phyloP scores from a whole-genome alignment of 2,329 filamentous ascomycete species.

The Penicillium sp. region DNA sequence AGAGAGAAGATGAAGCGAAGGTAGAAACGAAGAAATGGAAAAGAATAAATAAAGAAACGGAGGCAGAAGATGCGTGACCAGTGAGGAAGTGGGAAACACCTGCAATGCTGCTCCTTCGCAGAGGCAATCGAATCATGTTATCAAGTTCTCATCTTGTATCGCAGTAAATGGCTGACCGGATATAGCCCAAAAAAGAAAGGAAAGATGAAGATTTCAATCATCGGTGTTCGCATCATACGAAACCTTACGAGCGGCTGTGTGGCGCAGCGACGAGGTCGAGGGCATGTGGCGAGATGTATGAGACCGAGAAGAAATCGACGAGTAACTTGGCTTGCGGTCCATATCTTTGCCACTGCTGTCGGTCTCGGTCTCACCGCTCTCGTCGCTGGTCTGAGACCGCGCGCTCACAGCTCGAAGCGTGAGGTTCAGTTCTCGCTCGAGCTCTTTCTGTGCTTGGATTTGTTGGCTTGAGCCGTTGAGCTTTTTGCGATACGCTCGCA shows the following conservation, averaged over 20 bases:
- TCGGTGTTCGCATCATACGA: conserved; percentile 30
- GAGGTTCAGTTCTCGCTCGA: conserved; percentile 54
- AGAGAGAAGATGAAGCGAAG: conserved; percentile 5
- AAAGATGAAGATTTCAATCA: conserved; percentile 8
- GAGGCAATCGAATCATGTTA: not conserved
- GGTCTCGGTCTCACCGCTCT: conserved; percentile 34
- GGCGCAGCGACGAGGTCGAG: conserved; percentile 34
- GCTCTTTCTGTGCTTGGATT: conserved; percentile 50
- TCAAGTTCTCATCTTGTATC: not conserved
- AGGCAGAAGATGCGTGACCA: not conserved
- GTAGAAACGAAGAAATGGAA: conserved; percentile 4
- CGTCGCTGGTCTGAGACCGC: conserved; percentile 29
- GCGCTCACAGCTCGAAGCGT: conserved; percentile 35
- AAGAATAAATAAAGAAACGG: not conserved
- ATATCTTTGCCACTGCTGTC: conserved; percentile 40
- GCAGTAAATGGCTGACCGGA: not conserved
- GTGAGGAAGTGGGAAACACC: conserved; percentile 3
- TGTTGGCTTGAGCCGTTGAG: conserved; percentile 48
- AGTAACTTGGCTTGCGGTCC: conserved; percentile 25
- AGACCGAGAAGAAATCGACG: conserved; percentile 24
- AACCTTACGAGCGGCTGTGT: conserved; percentile 21
- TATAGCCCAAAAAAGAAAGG: not conserved
- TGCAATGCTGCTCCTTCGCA: not conserved
- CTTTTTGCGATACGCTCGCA: conserved; percentile 57
- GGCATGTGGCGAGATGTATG: conserved; percentile 32